Percentiles rank a stretch among this genome's conserved stretches.
Evolutionary conservation across 2,329 filamentous ascomycete genomes (phyloP).

Genomic region (Scopulariopsis brevicaulis): DNA sequence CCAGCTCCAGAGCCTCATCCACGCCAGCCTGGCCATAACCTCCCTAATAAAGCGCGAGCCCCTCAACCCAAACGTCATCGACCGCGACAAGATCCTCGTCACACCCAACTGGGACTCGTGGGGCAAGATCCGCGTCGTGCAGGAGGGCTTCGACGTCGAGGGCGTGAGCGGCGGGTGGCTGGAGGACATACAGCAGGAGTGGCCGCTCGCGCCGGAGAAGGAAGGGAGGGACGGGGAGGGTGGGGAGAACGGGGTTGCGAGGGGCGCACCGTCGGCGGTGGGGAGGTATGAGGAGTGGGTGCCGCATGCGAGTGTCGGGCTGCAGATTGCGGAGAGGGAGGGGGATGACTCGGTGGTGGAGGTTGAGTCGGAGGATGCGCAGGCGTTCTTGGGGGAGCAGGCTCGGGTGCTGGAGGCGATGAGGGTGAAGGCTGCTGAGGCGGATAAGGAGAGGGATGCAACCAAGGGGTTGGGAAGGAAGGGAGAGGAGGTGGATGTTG

Average conservation of each 20-base stretch:
- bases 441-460: slow-evolving; percentile 12
- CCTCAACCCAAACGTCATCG: slow-evolving; percentile 83
- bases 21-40: slow-evolving; percentile 77
- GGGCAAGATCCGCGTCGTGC: slow-evolving; percentile 88
- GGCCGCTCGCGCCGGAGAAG: slow-evolving; percentile 20
- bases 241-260: background rate
- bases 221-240: slow-evolving; percentile 5
- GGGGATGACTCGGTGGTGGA: slow-evolving; percentile 31
- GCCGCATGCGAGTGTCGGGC: slow-evolving; percentile 55
- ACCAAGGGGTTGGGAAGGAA: slow-evolving; percentile 16
- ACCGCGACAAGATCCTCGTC: slow-evolving; percentile 86
- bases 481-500: slow-evolving; percentile 9
- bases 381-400: slow-evolving; percentile 67
- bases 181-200: slow-evolving; percentile 59
- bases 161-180: slow-evolving; percentile 76
- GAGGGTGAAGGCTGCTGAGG: slow-evolving; percentile 42
- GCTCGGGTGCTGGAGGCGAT: slow-evolving; percentile 60
- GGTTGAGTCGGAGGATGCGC: slow-evolving; percentile 58
- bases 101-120: slow-evolving; percentile 98
- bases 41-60: slow-evolving; percentile 69
- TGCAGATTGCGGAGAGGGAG: slow-evolving; percentile 39
- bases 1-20: slow-evolving; percentile 67
- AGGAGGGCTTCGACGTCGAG: slow-evolving; percentile 89
- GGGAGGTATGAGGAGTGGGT: slow-evolving; percentile 63
- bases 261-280: slow-evolving; percentile 4